These are phyloP conservation scores for Anastatica hierochuntica DNA, from an alignment of 345 rosid species.

Conservation along the genomic window DNA sequence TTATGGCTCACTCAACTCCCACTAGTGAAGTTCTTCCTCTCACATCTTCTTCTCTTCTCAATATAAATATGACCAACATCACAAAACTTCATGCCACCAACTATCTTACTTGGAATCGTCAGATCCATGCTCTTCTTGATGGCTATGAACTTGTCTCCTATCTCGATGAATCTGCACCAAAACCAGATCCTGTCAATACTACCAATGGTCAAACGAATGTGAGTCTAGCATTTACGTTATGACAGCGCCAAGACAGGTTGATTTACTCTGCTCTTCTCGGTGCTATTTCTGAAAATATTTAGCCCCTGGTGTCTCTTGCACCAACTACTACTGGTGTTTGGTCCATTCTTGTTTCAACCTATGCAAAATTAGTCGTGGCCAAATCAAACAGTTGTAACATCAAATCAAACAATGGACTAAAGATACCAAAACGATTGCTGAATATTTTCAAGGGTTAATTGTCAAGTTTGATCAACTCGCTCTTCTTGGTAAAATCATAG, in stretches of 20 bases:
- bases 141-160: background rate
- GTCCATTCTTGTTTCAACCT: background rate
- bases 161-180: too few species aligned
- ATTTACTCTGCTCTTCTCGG: background rate
- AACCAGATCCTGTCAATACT: too few species aligned
- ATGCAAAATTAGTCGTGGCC: background rate
- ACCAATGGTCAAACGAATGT: too few species aligned
- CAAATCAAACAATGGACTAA: background rate
- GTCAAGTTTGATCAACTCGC: background rate
- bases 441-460: background rate
- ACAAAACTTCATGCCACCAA: background rate
- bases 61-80: too few species aligned
- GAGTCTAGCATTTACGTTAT: too few species aligned
- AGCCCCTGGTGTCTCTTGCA: background rate
- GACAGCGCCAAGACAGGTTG: background rate
- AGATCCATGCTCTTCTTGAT: background rate
- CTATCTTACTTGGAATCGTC: background rate
- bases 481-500: background rate
- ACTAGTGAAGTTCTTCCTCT: too few species aligned
- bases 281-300: background rate
- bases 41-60: background rate
- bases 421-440: background rate
- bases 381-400: background rate
- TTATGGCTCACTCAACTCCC: too few species aligned
- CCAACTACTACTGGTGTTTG: background rate